Evolutionary conservation across 768 basidiomycete genomes (phyloP).

Genomic region (Hortiboletus flavorubellus): DNA sequence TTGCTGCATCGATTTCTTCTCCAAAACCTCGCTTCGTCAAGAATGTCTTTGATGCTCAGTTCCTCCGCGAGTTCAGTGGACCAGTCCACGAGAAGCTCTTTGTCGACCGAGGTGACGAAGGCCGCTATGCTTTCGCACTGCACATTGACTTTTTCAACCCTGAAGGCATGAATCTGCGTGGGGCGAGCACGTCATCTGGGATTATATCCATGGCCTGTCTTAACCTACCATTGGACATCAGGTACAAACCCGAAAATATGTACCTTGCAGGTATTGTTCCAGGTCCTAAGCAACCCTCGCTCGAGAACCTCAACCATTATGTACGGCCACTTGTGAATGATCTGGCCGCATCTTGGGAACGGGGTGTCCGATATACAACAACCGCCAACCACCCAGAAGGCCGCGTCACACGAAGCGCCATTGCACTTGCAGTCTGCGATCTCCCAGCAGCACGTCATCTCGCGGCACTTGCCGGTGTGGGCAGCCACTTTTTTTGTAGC

Average conservation of each 20-base stretch:
- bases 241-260: too few relatives aligned
- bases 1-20: too few relatives aligned
- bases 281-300: too few relatives aligned
- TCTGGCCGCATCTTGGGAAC: too few relatives aligned
- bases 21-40: too few relatives aligned
- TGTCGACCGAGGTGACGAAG: constrained; percentile 15
- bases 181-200: constrained; percentile 28
- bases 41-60: constrained; percentile 16
- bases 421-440: constrained; percentile 34
- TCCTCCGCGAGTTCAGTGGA: constrained; percentile 30
- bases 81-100: constrained; percentile 7
- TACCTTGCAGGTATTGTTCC: too few relatives aligned
- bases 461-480: constrained; percentile 16
- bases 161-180: constrained; percentile 20
- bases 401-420: constrained; percentile 18
- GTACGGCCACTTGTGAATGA: too few relatives aligned
- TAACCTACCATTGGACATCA: too few relatives aligned
- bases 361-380: too few relatives aligned
- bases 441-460: constrained; percentile 33
- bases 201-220: too few relatives aligned
- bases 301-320: too few relatives aligned
- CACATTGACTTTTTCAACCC: constrained; percentile 38
- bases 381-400: constrained; percentile 20
- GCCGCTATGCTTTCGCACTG: constrained; percentile 30
- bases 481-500: constrained; percentile 28